Percentiles rank a stretch among this genome's conserved stretches.
Evolutionary conservation across 2,329 filamentous ascomycete species (phyloP).

Genomic region (Microsporum ferrugineum): DNA sequence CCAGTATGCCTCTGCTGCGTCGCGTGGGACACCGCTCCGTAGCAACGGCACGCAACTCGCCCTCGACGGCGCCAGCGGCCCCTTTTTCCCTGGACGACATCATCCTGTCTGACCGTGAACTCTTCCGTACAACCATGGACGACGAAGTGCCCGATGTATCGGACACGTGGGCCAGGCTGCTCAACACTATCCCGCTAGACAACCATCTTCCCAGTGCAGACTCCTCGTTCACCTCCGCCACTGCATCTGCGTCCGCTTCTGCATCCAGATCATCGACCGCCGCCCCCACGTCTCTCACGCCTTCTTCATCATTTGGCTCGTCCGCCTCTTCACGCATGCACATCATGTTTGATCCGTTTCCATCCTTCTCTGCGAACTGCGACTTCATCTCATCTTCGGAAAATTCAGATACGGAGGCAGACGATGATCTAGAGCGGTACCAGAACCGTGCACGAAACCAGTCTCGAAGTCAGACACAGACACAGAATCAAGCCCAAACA

Average conservation of each 20-base stretch:
- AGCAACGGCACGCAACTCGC: constrained; percentile 16
- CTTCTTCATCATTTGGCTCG: constrained; percentile 18
- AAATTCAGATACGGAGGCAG: constrained; percentile 21
- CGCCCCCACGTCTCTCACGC: constrained; percentile 36
- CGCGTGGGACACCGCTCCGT: constrained; percentile 28
- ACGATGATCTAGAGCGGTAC: constrained; percentile 12
- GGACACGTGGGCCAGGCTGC: constrained; percentile 65
- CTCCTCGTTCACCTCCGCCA: constrained; percentile 64
- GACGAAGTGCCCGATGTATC: constrained; percentile 38
- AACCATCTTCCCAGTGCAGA: constrained; percentile 66
- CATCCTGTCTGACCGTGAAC: constrained; percentile 51
- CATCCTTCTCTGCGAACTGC: constrained; percentile 7
- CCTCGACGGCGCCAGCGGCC: constrained; percentile 3
- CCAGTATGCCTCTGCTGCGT: constrained; percentile 21
- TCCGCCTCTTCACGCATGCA: background rate
- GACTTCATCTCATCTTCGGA: constrained; percentile 10
- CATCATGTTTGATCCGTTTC: constrained; percentile 4
- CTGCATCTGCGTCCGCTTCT: constrained; percentile 19
- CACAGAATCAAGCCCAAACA: constrained; percentile 11
- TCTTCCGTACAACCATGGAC: constrained; percentile 58
- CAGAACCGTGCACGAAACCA: constrained; percentile 7
- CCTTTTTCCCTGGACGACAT: background rate
- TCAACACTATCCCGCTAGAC: constrained; percentile 70
- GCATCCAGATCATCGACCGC: constrained; percentile 10
- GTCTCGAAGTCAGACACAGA: constrained; percentile 1